Conservation (phyloP, 176 grass and related monocot genomes). For the Oryza glaberrima region DNA sequence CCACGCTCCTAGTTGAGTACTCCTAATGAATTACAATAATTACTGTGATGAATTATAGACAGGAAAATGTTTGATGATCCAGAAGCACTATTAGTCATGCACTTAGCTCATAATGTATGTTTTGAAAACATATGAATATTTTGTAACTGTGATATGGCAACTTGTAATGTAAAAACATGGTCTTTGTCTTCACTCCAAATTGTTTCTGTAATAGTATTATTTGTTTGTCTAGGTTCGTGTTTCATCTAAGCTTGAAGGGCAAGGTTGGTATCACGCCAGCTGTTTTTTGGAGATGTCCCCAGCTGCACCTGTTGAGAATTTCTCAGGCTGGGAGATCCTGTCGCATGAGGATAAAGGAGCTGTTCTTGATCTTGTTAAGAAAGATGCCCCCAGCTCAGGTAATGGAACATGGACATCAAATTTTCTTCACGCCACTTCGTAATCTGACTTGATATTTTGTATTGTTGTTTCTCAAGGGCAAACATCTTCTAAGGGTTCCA, state of each 20-base stretch:
- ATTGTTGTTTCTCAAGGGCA: conserved; percentile 43
- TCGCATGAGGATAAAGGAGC: conserved; percentile 61
- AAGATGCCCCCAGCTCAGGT: conserved; percentile 49
- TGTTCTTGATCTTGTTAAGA: conserved; percentile 66
- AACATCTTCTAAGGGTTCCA: conserved; percentile 60
- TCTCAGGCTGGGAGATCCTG: conserved; percentile 83
- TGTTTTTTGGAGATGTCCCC: conserved; percentile 79
- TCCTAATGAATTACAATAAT: not conserved
- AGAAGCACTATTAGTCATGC: conserved; percentile 8
- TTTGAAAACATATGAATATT: conserved; percentile 4
- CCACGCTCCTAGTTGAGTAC: not conserved
- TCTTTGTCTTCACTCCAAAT: conserved; percentile 29
- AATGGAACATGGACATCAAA: conserved; percentile 20
- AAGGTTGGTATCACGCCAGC: conserved; percentile 77
- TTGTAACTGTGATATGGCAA: conserved; percentile 8
- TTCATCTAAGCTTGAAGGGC: conserved; percentile 74
- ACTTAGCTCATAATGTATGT: conserved; percentile 9
- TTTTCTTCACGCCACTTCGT: conserved; percentile 14
- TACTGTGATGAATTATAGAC: conserved; percentile 6
- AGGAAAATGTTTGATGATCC: conserved; percentile 8
- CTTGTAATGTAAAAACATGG: conserved; percentile 19
- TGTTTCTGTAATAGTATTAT: conserved; percentile 38
- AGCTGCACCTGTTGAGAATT: conserved; percentile 63
- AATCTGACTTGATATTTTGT: conserved; percentile 46
- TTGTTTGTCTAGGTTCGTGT: conserved; percentile 74